Evolutionary conservation across 345 rosid genomes (phyloP).

Genomic region (Acer campestre): DNA sequence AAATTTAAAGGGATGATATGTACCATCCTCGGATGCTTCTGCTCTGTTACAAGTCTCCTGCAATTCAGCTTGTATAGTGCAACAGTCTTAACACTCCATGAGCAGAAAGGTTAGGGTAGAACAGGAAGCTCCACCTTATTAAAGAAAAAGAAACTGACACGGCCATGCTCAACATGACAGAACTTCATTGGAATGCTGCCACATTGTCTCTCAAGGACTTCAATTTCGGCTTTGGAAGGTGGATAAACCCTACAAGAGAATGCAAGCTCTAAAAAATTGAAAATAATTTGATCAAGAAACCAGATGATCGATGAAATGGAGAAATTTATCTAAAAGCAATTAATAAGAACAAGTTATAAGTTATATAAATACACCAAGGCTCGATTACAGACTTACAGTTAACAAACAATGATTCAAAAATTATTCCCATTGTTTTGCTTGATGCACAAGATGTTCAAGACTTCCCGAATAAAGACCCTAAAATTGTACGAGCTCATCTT

Average conservation of each 20-base stretch:
- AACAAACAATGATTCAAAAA: background rate
- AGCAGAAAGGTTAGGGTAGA: conserved; percentile 40
- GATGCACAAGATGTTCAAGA: background rate
- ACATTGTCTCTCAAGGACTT: conserved; percentile 49
- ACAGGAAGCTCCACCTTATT: conserved; percentile 42
- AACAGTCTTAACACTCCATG: background rate
- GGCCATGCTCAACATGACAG: conserved; percentile 67
- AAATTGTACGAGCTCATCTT: background rate
- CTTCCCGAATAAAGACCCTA: no score
- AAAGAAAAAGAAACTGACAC: conserved; percentile 69
- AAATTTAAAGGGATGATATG: background rate
- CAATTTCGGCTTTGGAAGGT: conserved; percentile 53
- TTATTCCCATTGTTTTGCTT: background rate
- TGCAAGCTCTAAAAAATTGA: background rate
- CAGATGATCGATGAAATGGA: background rate
- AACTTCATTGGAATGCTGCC: conserved; percentile 51
- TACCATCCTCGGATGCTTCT: background rate
- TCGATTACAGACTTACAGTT: no score
- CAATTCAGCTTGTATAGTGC: background rate
- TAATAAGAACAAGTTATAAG: background rate
- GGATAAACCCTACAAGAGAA: conserved; percentile 51
- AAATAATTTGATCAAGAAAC: background rate
- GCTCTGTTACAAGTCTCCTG: background rate
- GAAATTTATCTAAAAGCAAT: background rate
- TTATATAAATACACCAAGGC: background rate